phyloP scores from a whole-genome alignment of 2,329 filamentous ascomycete species.

The Basipetospora sp. region DNA sequence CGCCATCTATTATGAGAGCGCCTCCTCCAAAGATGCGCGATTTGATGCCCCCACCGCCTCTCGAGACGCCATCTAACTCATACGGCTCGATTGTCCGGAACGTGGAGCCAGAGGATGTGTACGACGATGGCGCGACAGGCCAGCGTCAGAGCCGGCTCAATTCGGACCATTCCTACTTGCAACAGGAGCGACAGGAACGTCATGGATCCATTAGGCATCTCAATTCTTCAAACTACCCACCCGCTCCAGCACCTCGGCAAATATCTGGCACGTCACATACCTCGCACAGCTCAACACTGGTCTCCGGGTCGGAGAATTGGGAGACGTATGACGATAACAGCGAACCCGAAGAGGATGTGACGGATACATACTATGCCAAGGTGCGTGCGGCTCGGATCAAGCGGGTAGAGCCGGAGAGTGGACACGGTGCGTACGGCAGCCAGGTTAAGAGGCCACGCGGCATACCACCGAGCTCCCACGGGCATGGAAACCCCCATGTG shows the following conservation, averaged over 20 bases:
- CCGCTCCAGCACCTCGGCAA: constrained; percentile 41
- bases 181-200: constrained; percentile 27
- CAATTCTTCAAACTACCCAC: constrained; percentile 23
- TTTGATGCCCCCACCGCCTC: constrained; percentile 38
- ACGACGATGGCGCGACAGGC: constrained; percentile 42
- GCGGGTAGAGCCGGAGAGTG: constrained; percentile 36
- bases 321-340: constrained; percentile 85
- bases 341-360: constrained; percentile 59
- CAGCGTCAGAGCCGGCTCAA: neutral
- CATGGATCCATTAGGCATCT: constrained; percentile 28
- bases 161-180: constrained; percentile 15
- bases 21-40: constrained; percentile 91
- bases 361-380: constrained; percentile 69
- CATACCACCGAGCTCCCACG: constrained; percentile 32
- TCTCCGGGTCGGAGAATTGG: constrained; percentile 89
- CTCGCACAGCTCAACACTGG: constrained; percentile 59
- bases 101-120: constrained; percentile 68
- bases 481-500: constrained; percentile 32
- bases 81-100: constrained; percentile 40
- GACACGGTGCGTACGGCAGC: constrained; percentile 17
- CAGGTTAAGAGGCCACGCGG: constrained; percentile 40
- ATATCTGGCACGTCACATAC: constrained; percentile 45
- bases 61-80: constrained; percentile 33
- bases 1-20: constrained; percentile 42
- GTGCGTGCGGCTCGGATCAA: constrained; percentile 54